Base-by-base conservation (phyloP, 345 rosid species). In the Rhizophora mangle region DNA sequence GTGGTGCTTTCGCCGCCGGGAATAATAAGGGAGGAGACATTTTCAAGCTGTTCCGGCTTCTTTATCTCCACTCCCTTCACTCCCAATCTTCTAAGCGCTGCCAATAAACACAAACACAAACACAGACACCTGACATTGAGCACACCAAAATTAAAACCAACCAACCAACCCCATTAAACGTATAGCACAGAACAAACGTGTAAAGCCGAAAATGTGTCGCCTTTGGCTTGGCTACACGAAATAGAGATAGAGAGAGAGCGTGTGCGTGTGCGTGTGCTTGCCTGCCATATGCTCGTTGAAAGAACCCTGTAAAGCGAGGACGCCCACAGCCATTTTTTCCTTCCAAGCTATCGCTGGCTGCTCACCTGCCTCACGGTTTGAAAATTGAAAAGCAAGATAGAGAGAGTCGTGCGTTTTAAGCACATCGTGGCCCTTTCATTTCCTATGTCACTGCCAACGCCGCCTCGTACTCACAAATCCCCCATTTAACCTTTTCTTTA, bases 1-100 rank as follows among this genome's bases (percentile, higher is more conserved):
- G 97, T 90, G 79, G 97, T 95, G 86, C 97, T 95, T 79, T 95
- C 99, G 36, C 99, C 99, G 2, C 99, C 99, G 39, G 97, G 99
- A 61, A 95, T 95, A 71, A 95, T 95, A 60, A 95, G 91, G 39
- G 96, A 95, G 61, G 79, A 78, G 61, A 95, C 86, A 69, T 69
- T 58, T 49, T 77, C 71, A 68, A 95, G 92, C 83, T 94, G 96
- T 32, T 87, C 97, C 4, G 97, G 85, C 76, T 89, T 95, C 86
- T 84, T 87, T 73, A 95, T 85, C 85, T 92, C 93, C 59, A 88
- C 81, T 37, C 99, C 93, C 73, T 88, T 91, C 61, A 87, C 93
- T 68, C 99, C 96, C 46, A 95, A 83, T 79, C 92, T 82, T 78
- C 86, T 82, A 31, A 94, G 82, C 53, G 74, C 96, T 89, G 85